Percentiles rank a stretch among this genome's conserved stretches.
Evolutionary conservation across 2,329 filamentous ascomycete species (phyloP).

Genomic region (Claviceps sp.): DNA sequence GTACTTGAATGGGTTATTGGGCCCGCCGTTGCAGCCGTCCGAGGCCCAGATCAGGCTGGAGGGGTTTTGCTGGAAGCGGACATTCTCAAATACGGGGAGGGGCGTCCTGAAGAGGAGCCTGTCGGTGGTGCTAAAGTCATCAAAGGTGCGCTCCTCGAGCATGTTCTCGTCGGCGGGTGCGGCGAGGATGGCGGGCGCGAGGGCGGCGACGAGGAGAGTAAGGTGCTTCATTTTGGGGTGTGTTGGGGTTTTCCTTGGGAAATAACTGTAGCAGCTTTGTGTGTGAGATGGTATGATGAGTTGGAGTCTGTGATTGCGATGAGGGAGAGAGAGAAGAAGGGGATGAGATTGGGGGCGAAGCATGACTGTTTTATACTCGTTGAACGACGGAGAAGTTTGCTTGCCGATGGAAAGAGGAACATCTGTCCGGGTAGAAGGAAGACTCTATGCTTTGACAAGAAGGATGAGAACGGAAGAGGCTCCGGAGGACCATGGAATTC

Average conservation of each 20-base stretch:
- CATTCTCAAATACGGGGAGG: slow-evolving; percentile 27
- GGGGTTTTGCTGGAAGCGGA: slow-evolving; percentile 27
- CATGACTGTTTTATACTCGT: background rate
- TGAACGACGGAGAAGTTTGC: background rate
- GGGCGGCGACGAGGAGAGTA: background rate
- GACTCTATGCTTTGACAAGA: background rate
- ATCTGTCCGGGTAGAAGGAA: too few species aligned
- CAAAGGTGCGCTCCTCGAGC: background rate
- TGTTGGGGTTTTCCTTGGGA: background rate
- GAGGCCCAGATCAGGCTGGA: slow-evolving; percentile 26
- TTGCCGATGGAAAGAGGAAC: background rate
- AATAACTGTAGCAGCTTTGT: background rate
- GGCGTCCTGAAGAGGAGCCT: slow-evolving; percentile 30
- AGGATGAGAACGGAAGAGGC: background rate
- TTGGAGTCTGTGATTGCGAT: background rate
- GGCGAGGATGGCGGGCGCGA: background rate
- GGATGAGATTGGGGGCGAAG: background rate
- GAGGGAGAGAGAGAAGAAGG: background rate
- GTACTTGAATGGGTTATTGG: slow-evolving; percentile 31
- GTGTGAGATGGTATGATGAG: background rate
- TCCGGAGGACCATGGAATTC: too few species aligned
- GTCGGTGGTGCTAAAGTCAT: slow-evolving; percentile 22
- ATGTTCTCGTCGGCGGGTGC: background rate
- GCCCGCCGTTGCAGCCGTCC: slow-evolving; percentile 28
- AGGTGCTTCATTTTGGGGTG: background rate